Evolutionary conservation across 129 eudicot species (phyloP), one percentile per base, ranked within the genome.

Genomic region (Artemisia annua): DNA sequence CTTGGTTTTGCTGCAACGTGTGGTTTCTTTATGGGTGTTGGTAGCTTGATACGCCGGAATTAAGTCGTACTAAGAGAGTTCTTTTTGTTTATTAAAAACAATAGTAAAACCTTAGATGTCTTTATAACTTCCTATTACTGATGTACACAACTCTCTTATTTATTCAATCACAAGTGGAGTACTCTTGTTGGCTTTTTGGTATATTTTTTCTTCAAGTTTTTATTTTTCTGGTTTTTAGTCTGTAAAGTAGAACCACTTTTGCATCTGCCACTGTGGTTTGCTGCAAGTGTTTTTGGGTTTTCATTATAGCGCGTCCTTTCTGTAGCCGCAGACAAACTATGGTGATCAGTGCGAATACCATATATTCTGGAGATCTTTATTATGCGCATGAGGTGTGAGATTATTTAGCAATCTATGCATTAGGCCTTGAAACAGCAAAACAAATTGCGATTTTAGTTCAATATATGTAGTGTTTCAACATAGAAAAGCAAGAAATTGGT

Each of bases 21-120:
- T 61, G 87, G 90, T 35, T 85, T 85, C 19, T 85, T 83, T 70
- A 78, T 85, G 12, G 90, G 90, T 56, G 84, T 83, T 56, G 87
- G 87, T 63, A 85, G 87, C 83, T 79, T 85, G 73, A 85, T 85
- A 62, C 85, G 82, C 18, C 85, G 87, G 56, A 82, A 30, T 30
- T 30, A 30, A 80, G 78, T 85, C 83, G 11, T 78, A 74, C 50
- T 78, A 67, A 69, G 70, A 32, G 62, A 58, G 69, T 50, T 51
- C 7, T 52, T n/a, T n/a, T 60, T 55, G 20, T 60, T 44, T 63
- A 53, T 44, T 63, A 3, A 2, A 70, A 63, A 63, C 51, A 78
- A 76, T 71, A n/a, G n/a, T 70, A 63, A 78, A 70, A 78, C 24
- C 5, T 44, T 78, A 70, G 72, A 57, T 1, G 58, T 52, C 54